A percentile compares a stretch with the other conserved stretches of the same genome.
These are phyloP conservation scores for Gracilaria caudata DNA, from an alignment of 23 red algal species.

Conservation along the genomic window DNA sequence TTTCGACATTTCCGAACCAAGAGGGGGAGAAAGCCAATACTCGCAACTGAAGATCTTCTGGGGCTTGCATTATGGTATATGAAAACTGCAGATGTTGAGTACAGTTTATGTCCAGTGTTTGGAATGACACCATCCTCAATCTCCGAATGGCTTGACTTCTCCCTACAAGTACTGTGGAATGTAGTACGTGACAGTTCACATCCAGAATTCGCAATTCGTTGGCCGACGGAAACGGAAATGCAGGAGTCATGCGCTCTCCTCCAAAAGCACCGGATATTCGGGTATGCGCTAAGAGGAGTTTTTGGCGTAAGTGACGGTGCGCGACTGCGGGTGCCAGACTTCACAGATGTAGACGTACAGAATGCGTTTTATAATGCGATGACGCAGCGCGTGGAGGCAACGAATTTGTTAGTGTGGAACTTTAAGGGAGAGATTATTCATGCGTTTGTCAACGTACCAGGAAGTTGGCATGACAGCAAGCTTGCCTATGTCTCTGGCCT, in stretches of 20 bases:
- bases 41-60: background rate
- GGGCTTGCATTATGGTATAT: conserved; percentile 6
- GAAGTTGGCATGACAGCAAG: conserved; percentile 13
- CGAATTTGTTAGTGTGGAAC: conserved; percentile 24
- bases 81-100: background rate
- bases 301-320: background rate
- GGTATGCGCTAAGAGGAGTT: background rate
- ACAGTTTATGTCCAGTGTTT: conserved; percentile 11
- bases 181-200: background rate
- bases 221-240: background rate
- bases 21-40: background rate
- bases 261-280: background rate
- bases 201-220: background rate
- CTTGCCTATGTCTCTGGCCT: background rate
- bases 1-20: background rate
- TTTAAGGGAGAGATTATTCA: conserved; percentile 40
- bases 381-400: conserved; percentile 3
- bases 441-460: background rate
- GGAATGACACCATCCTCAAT: background rate
- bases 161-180: background rate
- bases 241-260: background rate
- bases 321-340: background rate
- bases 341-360: conserved; percentile 2
- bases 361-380: conserved; percentile 21
- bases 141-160: conserved; percentile 4